phyloP scores from a whole-genome alignment of 768 basidiomycete genomes.

The Collybiopsis confluens region DNA sequence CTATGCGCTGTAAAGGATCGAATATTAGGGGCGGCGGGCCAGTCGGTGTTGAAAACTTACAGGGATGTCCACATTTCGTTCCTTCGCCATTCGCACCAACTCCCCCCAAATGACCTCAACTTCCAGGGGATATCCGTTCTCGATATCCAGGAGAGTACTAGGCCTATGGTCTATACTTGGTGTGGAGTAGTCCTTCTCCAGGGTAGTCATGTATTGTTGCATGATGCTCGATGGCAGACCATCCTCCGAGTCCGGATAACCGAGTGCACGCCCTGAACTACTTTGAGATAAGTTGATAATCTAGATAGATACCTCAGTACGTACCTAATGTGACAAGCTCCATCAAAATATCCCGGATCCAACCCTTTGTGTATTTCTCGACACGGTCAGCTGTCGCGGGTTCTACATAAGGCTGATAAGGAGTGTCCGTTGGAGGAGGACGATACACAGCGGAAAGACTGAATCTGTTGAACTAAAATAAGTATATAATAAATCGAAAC shows the following conservation, averaged over 20 bases:
- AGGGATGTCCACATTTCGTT: conserved; percentile 33
- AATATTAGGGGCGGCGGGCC: too few species aligned
- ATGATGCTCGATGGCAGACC: conserved; percentile 27
- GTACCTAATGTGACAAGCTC: conserved; percentile 34
- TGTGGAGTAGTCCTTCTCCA: background rate
- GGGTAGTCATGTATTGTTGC: conserved; percentile 20
- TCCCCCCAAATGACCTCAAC: conserved; percentile 65
- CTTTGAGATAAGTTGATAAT: background rate
- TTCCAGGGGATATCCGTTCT: conserved; percentile 44
- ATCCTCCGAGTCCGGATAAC: conserved; percentile 17
- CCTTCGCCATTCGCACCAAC: conserved; percentile 48
- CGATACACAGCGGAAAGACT: conserved; percentile 31
- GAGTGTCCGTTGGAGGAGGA: conserved; percentile 19
- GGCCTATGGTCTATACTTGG: background rate
- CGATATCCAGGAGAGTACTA: background rate
- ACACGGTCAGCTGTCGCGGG: conserved; percentile 27
- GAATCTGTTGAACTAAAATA: conserved; percentile 12
- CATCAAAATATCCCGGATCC: conserved; percentile 31
- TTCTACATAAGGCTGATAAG: conserved; percentile 22
- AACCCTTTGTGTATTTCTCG: conserved; percentile 29
- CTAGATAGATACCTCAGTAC: background rate
- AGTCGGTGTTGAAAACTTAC: background rate
- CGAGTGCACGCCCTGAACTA: conserved; percentile 27
- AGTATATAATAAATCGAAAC: background rate
- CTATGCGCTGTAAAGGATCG: too few species aligned